Conservation (phyloP, 257 asterid species). For the Henckelia pumila region DNA sequence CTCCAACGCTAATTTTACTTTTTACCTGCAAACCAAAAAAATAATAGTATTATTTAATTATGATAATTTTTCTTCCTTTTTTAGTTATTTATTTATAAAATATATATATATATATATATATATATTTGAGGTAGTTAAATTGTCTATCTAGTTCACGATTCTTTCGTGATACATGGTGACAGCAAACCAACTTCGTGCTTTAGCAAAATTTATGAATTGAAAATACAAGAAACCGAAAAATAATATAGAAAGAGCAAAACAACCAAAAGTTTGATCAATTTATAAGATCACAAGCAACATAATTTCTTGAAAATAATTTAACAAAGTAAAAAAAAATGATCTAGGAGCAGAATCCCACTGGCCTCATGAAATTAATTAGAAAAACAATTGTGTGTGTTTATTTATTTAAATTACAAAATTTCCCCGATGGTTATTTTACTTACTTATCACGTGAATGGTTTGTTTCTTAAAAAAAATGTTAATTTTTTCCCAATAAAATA, state of each 20-base stretch:
- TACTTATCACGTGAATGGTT: too few relatives aligned
- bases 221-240: slow-evolving; percentile 13
- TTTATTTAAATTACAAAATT: too few relatives aligned
- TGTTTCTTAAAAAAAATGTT: too few relatives aligned
- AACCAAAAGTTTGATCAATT: slow-evolving; percentile 22
- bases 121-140: slow-evolving; percentile 41
- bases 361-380: background rate
- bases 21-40: slow-evolving; percentile 43
- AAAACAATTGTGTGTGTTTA: too few relatives aligned
- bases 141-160: slow-evolving; percentile 48
- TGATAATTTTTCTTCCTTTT: background rate
- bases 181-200: slow-evolving; percentile 32
- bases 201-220: slow-evolving; percentile 23
- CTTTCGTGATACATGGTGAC: slow-evolving; percentile 35
- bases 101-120: too few relatives aligned
- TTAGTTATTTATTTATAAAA: too few relatives aligned
- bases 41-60: slow-evolving; percentile 1
- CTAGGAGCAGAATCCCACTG: too few relatives aligned
- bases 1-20: slow-evolving; percentile 37
- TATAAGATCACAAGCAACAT: slow-evolving; percentile 24
- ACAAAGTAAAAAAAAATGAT: too few relatives aligned
- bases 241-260: slow-evolving; percentile 1
- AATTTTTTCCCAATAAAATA: too few relatives aligned
- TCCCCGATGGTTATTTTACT: too few relatives aligned
- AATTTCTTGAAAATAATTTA: too few relatives aligned